phyloP scores from a whole-genome alignment of 2,329 filamentous ascomycete genomes.

The Graphiopsis chlorocephala region DNA sequence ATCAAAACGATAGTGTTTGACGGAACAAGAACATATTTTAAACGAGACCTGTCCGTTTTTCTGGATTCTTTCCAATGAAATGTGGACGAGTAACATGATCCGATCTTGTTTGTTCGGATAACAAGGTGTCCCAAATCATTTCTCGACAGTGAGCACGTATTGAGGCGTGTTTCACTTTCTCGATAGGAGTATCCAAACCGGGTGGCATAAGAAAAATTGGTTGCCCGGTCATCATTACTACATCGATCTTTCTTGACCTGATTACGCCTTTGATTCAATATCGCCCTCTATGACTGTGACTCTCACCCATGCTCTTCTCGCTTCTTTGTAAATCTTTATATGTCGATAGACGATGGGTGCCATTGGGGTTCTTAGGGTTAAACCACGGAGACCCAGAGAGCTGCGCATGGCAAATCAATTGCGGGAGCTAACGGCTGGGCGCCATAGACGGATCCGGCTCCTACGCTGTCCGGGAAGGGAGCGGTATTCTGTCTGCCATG shows the following conservation, averaged over 20 bases:
- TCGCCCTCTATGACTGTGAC: background rate
- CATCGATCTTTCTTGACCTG: background rate
- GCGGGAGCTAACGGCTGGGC: background rate
- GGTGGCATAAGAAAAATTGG: background rate
- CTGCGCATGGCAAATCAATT: background rate
- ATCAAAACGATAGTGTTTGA: background rate
- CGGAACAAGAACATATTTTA: background rate
- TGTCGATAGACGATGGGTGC: background rate
- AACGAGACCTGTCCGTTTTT: background rate
- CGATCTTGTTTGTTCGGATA: background rate
- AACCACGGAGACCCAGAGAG: background rate
- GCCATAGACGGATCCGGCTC: background rate
- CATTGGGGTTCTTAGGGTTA: background rate
- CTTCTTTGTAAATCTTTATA: background rate
- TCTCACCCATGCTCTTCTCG: background rate
- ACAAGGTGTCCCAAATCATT: too few species aligned
- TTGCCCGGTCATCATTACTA: background rate
- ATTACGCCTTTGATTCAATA: background rate
- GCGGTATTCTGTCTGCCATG: background rate
- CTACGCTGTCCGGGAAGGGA: background rate
- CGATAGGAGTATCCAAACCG: background rate
- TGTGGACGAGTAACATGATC: background rate
- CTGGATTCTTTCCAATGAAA: accelerated
- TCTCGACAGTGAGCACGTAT: too few species aligned
- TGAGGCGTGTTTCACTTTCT: background rate